phyloP scores from a whole-genome alignment of 352 stramenopile genomes.

The Blastocystis sp. region DNA sequence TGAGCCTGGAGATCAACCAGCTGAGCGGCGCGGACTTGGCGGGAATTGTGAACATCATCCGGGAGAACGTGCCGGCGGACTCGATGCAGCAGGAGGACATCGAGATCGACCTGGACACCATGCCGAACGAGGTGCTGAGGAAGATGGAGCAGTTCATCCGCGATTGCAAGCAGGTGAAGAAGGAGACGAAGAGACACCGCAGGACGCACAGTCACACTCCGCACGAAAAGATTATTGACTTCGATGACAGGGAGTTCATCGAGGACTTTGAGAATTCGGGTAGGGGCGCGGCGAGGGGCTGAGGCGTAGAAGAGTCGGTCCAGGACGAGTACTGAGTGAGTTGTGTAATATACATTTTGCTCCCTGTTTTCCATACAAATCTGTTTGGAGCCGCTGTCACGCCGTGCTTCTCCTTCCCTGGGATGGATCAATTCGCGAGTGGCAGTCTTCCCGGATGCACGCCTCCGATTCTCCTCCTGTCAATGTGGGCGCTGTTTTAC shows the following conservation, averaged over 20 bases:
- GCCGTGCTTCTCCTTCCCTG: too few relatives aligned
- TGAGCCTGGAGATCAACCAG: constrained; percentile 72
- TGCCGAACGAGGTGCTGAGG: constrained; percentile 54
- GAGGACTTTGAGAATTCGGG: constrained; percentile 60
- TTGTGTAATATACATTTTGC: background rate
- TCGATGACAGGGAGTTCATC: constrained; percentile 60
- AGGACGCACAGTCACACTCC: constrained; percentile 40
- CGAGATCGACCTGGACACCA: constrained; percentile 33
- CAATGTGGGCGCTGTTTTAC: background rate
- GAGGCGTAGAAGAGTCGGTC: constrained; percentile 16
- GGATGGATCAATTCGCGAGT: too few relatives aligned
- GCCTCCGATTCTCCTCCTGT: background rate
- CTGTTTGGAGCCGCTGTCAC: too few relatives aligned
- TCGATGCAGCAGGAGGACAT: constrained; percentile 59
- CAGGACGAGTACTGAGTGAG: constrained; percentile 48
- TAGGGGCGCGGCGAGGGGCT: background rate
- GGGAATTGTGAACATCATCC: constrained; percentile 47
- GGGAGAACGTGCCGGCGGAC: constrained; percentile 31
- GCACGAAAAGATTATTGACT: constrained; percentile 34
- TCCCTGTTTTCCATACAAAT: background rate
- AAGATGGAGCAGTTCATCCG: constrained; percentile 55
- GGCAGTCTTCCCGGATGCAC: too few relatives aligned
- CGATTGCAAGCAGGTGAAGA: constrained; percentile 49
- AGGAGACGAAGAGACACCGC: constrained; percentile 24
- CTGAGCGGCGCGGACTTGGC: constrained; percentile 82